Base-by-base conservation (phyloP, 2,329 filamentous ascomycete species). In the Sporothrix globosa region DNA sequence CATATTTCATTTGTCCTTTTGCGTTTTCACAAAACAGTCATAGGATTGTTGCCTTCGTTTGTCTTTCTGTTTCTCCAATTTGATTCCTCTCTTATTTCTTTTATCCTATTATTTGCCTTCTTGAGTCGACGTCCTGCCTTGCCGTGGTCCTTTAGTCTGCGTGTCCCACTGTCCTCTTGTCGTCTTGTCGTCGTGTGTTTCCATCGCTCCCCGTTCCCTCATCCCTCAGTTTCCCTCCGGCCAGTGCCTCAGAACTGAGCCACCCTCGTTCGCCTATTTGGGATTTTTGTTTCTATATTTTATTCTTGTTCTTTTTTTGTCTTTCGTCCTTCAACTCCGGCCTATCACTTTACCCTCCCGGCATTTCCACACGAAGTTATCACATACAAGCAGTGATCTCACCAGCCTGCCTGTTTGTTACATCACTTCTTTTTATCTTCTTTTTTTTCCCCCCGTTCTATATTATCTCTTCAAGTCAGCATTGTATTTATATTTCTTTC, bases 1-100 rank as follows among this genome's bases (percentile, higher is more conserved):
- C 46, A 66, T 73, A 61, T 74, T 76, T 76, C 74, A 74, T 75
- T 76, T 74, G 73, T 75, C 74, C 74, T 46, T 72, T 73, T 34
- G 69, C 63, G 9, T 72, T 70, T 74, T 66, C 56, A 46, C 70
- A 4, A 39, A 70, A 70, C 66, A 70, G 61, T 72, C 71, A 68
- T 70, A 24, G 53, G 67, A 66, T 58, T 69, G 61, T 70, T 69
- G 70, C 73, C 71, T 70, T 73, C 69, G 52, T 72, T 72, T 41
- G 24, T 44, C 39, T 67, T 48, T 67, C 53, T 61, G 63, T 52
- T 70, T 53, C 41, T 44, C 67, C 60, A 21, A 13, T 39, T 56
- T 52, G 27, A 30, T 52, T 46, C 27, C 48, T 17, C 9, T 14
- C 50, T 34, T 58, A 5, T n/a, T 61, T n/a, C 24, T 30, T 41